A percentile compares a stretch with the other conserved stretches of the same genome.
phyloP scores from a whole-genome alignment of 805 yeast species.

The Ogataea naganishii region DNA sequence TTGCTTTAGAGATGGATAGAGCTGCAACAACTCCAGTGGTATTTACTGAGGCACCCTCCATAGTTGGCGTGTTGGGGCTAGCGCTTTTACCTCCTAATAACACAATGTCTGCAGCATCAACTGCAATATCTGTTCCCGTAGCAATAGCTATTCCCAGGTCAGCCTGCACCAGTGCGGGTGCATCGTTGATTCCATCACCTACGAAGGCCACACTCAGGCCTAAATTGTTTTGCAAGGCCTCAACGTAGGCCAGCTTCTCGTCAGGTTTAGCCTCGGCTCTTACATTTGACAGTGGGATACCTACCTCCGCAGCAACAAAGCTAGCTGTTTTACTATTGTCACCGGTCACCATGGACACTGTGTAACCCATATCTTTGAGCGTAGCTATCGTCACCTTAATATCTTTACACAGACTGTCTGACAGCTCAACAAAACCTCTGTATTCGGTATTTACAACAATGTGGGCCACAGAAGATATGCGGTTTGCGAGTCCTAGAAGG shows the following conservation, averaged over 20 bases:
- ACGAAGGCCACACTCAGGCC: slow-evolving; percentile 65
- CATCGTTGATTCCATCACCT: slow-evolving; percentile 98
- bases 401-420: slow-evolving; percentile 61
- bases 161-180: slow-evolving; percentile 88
- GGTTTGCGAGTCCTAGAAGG: slow-evolving; percentile 7
- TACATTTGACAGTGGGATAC: slow-evolving; percentile 54
- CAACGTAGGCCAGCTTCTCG: slow-evolving; percentile 64
- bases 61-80: slow-evolving; percentile 13
- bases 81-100: no score
- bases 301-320: slow-evolving; percentile 56
- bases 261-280: slow-evolving; percentile 72
- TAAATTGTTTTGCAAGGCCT: slow-evolving; percentile 35
- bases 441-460: slow-evolving; percentile 48
- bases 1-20: slow-evolving; percentile 57
- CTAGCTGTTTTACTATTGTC: slow-evolving; percentile 60
- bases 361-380: slow-evolving; percentile 41
- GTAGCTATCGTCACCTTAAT: slow-evolving; percentile 51
- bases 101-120: slow-evolving; percentile 94
- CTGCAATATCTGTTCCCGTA: slow-evolving; percentile 91
- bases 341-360: slow-evolving; percentile 86
- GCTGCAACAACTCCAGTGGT: slow-evolving; percentile 50
- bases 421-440: slow-evolving; percentile 57
- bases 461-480: slow-evolving; percentile 19
- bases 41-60: slow-evolving; percentile 6
- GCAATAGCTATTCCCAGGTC: slow-evolving; percentile 88